Conservation (phyloP, 1,284 basidiomycete genomes). For the Schizophyllum commune region DNA sequence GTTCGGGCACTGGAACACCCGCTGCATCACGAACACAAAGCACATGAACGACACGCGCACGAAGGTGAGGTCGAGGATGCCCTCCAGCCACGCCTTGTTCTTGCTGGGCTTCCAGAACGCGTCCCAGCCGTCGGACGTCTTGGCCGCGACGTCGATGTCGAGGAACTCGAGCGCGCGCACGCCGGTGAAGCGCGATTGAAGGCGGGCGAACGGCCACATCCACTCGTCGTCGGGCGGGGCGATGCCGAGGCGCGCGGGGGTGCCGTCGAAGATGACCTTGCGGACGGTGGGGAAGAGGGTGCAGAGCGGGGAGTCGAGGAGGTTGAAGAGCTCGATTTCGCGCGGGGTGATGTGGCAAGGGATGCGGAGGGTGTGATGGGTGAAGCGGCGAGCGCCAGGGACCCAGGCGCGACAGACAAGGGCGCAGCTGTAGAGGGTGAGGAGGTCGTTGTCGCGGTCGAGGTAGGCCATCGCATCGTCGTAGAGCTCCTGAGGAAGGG, state of each 20-base stretch:
- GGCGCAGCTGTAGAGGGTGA: constrained; percentile 7
- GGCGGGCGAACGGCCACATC: background rate
- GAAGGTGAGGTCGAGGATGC: background rate
- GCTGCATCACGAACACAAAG: background rate
- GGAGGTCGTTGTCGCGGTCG: background rate
- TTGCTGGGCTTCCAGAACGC: background rate
- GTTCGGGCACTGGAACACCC: background rate
- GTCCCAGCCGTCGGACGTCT: background rate
- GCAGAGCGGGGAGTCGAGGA: background rate
- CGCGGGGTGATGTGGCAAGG: background rate
- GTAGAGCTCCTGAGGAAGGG: background rate
- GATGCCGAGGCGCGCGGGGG: background rate
- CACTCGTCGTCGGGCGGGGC: background rate
- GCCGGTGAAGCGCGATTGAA: background rate
- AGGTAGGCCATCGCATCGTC: background rate
- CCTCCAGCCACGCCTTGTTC: background rate
- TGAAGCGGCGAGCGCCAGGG: constrained; percentile 5
- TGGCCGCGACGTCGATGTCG: background rate
- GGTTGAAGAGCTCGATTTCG: background rate
- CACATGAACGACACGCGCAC: background rate
- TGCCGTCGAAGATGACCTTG: background rate
- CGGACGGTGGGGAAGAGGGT: background rate
- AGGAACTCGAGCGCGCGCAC: background rate
- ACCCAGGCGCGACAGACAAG: constrained; percentile 12
- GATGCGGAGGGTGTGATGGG: background rate